Conservation (phyloP, 2,329 filamentous ascomycete species). For the Colletotrichum spinosum region DNA sequence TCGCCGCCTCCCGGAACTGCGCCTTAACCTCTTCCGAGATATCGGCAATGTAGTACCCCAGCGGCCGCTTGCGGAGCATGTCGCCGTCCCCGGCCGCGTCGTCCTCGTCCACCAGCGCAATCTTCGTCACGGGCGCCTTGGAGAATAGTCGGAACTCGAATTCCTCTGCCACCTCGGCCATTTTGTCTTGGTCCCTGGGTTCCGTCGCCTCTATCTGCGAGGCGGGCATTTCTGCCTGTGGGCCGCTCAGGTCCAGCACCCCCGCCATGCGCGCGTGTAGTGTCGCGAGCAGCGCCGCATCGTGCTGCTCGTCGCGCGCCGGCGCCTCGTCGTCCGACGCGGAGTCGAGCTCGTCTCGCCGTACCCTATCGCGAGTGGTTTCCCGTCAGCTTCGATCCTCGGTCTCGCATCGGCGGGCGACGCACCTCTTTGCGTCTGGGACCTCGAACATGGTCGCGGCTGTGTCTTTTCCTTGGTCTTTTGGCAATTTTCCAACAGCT, state of each 20-base stretch:
- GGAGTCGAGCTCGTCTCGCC: conserved; percentile 64
- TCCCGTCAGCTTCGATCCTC: background rate
- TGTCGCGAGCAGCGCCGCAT: conserved; percentile 55
- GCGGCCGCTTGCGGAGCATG: conserved; percentile 52
- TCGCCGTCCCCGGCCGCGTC: conserved; percentile 49
- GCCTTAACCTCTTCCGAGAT: conserved; percentile 50
- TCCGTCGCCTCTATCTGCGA: conserved; percentile 26
- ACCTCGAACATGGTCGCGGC: conserved; percentile 60
- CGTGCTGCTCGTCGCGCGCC: conserved; percentile 46
- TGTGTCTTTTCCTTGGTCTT: background rate
- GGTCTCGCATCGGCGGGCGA: background rate
- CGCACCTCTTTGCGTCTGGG: conserved; percentile 64
- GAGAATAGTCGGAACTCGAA: conserved; percentile 72
- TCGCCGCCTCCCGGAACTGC: conserved; percentile 58
- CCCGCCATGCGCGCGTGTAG: conserved; percentile 61
- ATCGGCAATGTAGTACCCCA: conserved; percentile 61
- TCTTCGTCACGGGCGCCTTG: conserved; percentile 58
- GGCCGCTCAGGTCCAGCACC: conserved; percentile 55
- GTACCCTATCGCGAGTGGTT: conserved; percentile 54
- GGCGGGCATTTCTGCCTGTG: conserved; percentile 19
- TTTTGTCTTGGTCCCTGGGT: conserved; percentile 25
- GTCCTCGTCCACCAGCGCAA: conserved; percentile 61
- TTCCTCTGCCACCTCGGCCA: conserved; percentile 48
- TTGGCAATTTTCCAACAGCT: too few relatives aligned
- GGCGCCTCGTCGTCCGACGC: conserved; percentile 44